These are phyloP conservation scores for Ustulina deusta DNA, from an alignment of 2,329 filamentous ascomycete species.

Conservation along the genomic window DNA sequence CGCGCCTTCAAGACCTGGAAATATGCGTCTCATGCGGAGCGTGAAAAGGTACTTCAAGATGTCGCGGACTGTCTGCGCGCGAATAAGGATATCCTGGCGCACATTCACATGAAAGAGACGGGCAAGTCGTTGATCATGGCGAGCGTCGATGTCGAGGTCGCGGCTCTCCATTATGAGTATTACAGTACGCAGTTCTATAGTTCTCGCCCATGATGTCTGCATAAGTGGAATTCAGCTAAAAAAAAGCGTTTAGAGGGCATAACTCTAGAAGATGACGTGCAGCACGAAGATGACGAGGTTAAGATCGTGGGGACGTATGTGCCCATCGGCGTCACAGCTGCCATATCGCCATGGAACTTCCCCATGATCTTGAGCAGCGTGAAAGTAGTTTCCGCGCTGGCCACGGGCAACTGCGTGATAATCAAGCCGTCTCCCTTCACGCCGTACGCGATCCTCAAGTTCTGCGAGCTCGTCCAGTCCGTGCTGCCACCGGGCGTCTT, in stretches of 20 bases:
- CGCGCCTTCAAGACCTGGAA: slow-evolving; percentile 62
- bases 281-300: slow-evolving; percentile 60
- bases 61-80: slow-evolving; percentile 56
- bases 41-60: slow-evolving; percentile 55
- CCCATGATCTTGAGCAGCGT: slow-evolving; percentile 60
- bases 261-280: slow-evolving; percentile 59
- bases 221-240: slow-evolving; percentile 19
- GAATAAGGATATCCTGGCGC: slow-evolving; percentile 57
- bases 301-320: slow-evolving; percentile 58
- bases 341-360: slow-evolving; percentile 73
- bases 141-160: slow-evolving; percentile 54
- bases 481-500: slow-evolving; percentile 68
- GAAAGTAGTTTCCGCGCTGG: slow-evolving; percentile 64
- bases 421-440: slow-evolving; percentile 70
- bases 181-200: slow-evolving; percentile 48
- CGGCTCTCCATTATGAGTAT: slow-evolving; percentile 54
- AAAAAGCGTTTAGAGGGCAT: slow-evolving; percentile 46
- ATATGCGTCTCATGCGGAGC: slow-evolving; percentile 57
- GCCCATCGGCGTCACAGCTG: slow-evolving; percentile 64
- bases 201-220: not conserved
- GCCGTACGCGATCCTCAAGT: slow-evolving; percentile 64
- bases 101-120: slow-evolving; percentile 61
- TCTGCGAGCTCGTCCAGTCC: slow-evolving; percentile 61
- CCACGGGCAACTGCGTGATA: slow-evolving; percentile 67
- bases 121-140: slow-evolving; percentile 62